These are phyloP conservation scores for Penicillium verrucosum DNA, from an alignment of 2,329 filamentous ascomycete species.

Conservation along the genomic window DNA sequence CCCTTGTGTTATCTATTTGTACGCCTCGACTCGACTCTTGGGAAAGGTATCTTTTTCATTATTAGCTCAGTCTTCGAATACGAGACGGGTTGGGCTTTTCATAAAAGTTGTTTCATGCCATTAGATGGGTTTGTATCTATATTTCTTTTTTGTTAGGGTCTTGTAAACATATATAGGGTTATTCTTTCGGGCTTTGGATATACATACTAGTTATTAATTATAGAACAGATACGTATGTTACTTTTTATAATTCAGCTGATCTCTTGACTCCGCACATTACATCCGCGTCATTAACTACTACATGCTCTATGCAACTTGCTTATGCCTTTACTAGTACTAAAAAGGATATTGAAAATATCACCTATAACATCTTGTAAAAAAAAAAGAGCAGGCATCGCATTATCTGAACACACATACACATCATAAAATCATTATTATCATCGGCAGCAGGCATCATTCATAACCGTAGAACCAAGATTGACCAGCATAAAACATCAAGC, in stretches of 20 bases:
- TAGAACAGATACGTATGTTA: neutral
- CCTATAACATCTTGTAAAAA: neutral
- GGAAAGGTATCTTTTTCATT: neutral
- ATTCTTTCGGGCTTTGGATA: neutral
- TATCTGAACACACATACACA: conserved; percentile 7
- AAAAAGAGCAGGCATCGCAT: conserved; percentile 1
- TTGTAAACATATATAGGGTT: neutral
- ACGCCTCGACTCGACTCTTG: neutral
- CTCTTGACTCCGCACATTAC: neutral
- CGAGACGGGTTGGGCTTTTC: neutral
- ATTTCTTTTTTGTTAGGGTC: neutral
- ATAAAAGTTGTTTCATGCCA: neutral
- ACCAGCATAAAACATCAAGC: neutral
- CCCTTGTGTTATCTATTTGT: neutral
- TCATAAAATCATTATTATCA: conserved; percentile 20
- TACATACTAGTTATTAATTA: neutral
- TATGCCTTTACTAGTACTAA: no score
- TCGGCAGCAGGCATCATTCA: conserved; percentile 6
- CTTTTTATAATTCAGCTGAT: neutral
- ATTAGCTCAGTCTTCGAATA: conserved; percentile 5
- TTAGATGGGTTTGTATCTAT: neutral
- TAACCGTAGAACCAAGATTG: neutral
- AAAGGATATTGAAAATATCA: neutral
- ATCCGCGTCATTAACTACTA: neutral
- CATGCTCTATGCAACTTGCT: neutral